A percentile compares a stretch with the other conserved stretches of the same genome.
Conservation (phyloP, 306 rosid species). For the Casuarina equisetifolia region DNA sequence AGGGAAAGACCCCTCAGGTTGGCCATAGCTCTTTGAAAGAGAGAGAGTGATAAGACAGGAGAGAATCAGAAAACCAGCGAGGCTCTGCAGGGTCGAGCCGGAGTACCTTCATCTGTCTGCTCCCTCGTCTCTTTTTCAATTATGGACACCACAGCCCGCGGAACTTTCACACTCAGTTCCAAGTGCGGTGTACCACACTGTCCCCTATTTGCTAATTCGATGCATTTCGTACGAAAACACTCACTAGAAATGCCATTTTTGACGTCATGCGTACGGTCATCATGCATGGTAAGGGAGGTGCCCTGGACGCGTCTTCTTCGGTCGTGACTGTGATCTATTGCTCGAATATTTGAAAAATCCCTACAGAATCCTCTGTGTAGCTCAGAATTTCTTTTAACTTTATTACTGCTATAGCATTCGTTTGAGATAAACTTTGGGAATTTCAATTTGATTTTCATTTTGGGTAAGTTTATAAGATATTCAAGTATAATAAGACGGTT, state of each 20-base stretch:
- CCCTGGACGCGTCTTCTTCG: neutral
- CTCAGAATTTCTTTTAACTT: neutral
- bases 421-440: too few relatives aligned
- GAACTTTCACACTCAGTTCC: neutral
- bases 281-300: neutral
- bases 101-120: too few relatives aligned
- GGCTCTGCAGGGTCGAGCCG: too few relatives aligned
- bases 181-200: conserved; percentile 15
- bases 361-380: neutral
- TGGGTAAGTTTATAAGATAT: neutral
- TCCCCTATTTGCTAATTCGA: conserved; percentile 7
- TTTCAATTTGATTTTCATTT: neutral
- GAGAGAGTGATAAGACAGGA: conserved; percentile 17
- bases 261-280: neutral
- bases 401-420: neutral
- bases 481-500: too few relatives aligned
- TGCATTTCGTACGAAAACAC: conserved; percentile 14
- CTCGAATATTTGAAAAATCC: neutral
- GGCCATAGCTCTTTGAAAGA: neutral
- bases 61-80: conserved; percentile 10
- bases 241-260: neutral
- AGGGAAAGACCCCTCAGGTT: too few relatives aligned
- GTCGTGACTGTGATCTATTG: neutral
- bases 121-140: neutral
- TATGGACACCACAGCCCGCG: neutral